A percentile compares a stretch with the other conserved stretches of the same genome.
Evolutionary conservation across 2,329 filamentous ascomycete species (phyloP).

Genomic region (Claviceps sp.): DNA sequence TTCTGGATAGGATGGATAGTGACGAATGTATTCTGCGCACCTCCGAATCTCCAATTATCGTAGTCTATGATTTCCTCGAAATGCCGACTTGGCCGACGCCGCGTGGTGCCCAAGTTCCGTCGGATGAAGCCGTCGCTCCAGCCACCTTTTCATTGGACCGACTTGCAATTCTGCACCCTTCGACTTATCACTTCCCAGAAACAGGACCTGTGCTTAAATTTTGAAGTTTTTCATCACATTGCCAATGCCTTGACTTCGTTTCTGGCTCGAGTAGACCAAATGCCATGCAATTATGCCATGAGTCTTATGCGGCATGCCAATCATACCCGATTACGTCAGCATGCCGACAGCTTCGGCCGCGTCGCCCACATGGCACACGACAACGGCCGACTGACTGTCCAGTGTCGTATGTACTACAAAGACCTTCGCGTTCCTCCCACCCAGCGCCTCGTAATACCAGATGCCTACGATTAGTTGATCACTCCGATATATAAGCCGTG

Average conservation of each 20-base stretch:
- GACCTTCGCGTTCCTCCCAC: background rate
- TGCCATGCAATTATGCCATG: background rate
- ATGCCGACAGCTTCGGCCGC: background rate
- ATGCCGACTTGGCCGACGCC: background rate
- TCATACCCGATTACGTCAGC: slow-evolving; percentile 4
- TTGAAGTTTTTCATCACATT: background rate
- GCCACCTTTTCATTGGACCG: background rate
- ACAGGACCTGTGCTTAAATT: background rate
- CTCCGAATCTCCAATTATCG: background rate
- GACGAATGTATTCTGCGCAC: background rate
- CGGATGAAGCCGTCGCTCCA: background rate
- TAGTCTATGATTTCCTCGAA: background rate
- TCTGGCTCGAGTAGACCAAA: too few relatives aligned
- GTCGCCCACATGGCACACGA: background rate
- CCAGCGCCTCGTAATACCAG: background rate
- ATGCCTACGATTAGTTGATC: background rate
- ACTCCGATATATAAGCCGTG: background rate
- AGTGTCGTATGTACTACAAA: background rate
- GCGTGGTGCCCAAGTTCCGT: background rate
- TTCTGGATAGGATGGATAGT: background rate
- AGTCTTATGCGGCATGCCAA: background rate
- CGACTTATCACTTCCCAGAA: background rate
- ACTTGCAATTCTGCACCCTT: background rate
- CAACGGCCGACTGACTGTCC: too few relatives aligned
- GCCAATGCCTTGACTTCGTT: background rate